These are phyloP conservation scores for Globisporangium cylindrosporum DNA, from an alignment of 352 stramenopile genomes.

Conservation along the genomic window DNA sequence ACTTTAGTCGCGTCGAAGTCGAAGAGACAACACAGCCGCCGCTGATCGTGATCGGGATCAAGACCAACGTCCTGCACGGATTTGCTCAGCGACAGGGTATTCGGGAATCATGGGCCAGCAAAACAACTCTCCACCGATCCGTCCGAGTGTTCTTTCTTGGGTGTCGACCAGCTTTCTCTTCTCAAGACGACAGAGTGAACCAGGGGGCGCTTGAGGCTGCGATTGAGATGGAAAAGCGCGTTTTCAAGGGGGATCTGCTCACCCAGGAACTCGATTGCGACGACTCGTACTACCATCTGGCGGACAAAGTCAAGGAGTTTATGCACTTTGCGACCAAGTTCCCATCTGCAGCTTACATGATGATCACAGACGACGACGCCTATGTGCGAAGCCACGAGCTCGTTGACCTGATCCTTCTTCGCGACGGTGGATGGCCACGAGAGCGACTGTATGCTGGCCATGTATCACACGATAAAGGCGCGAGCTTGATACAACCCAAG, in stretches of 20 bases:
- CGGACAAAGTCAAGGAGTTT: conserved; percentile 61
- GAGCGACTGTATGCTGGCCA: conserved; percentile 34
- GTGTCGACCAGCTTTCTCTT: conserved; percentile 13
- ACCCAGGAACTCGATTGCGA: conserved; percentile 45
- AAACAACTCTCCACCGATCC: conserved; percentile 12
- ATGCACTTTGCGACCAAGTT: conserved; percentile 29
- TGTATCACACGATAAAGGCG: conserved; percentile 22
- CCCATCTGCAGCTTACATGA: conserved; percentile 25
- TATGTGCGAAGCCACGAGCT: conserved; percentile 36
- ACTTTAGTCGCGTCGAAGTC: too few species aligned
- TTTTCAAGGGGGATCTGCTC: conserved; percentile 48
- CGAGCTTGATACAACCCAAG: conserved; percentile 13
- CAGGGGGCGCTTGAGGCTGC: not conserved
- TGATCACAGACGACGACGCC: conserved; percentile 67
- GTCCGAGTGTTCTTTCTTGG: conserved; percentile 29
- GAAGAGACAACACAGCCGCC: too few species aligned
- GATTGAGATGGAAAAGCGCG: conserved; percentile 31
- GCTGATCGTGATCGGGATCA: conserved; percentile 43
- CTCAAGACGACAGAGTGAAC: not conserved
- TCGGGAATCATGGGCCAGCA: conserved; percentile 35
- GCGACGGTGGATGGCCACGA: not conserved
- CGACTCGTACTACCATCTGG: conserved; percentile 46
- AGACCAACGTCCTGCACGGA: conserved; percentile 32
- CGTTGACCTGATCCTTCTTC: not conserved
- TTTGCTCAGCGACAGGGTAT: conserved; percentile 41